Evolutionary conservation across 345 rosid genomes (phyloP).

Genomic region (Hirschfeldia incana): DNA sequence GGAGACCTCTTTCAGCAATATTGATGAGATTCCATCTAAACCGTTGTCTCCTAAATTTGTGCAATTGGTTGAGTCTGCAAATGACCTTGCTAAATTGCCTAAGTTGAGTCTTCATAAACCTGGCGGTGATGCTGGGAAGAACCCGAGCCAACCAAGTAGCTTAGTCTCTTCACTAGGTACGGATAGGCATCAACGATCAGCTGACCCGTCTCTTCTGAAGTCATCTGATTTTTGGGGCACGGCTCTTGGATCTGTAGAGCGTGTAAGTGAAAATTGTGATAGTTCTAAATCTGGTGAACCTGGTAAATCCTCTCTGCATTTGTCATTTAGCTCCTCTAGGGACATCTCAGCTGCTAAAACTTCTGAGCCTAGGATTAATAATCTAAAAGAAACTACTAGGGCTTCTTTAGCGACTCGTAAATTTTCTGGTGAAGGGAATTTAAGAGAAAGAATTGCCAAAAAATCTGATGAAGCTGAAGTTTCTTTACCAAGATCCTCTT

Average conservation of each 20-base stretch:
- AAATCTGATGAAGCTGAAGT: constrained; percentile 33
- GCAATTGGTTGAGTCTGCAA: constrained; percentile 61
- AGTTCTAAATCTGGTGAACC: constrained; percentile 37
- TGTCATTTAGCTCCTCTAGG: constrained; percentile 47
- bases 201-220: constrained; percentile 32
- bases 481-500: constrained; percentile 31
- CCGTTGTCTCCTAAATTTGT: constrained; percentile 71
- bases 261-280: constrained; percentile 32
- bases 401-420: constrained; percentile 16
- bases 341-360: constrained; percentile 22
- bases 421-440: constrained; percentile 26
- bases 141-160: constrained; percentile 32
- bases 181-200: constrained; percentile 29
- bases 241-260: constrained; percentile 42
- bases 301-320: constrained; percentile 41
- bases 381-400: constrained; percentile 38
- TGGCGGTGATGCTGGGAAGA: constrained; percentile 32
- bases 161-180: constrained; percentile 26
- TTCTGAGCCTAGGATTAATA: constrained; percentile 30
- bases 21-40: constrained; percentile 45
- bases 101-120: constrained; percentile 39
- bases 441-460: constrained; percentile 34
- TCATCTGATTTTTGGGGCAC: constrained; percentile 67
- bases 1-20: constrained; percentile 37
- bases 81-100: constrained; percentile 40